A percentile compares a stretch with the other conserved stretches of the same genome.
Conservation (phyloP, 179 eudicot species). For the Silene vulgaris region DNA sequence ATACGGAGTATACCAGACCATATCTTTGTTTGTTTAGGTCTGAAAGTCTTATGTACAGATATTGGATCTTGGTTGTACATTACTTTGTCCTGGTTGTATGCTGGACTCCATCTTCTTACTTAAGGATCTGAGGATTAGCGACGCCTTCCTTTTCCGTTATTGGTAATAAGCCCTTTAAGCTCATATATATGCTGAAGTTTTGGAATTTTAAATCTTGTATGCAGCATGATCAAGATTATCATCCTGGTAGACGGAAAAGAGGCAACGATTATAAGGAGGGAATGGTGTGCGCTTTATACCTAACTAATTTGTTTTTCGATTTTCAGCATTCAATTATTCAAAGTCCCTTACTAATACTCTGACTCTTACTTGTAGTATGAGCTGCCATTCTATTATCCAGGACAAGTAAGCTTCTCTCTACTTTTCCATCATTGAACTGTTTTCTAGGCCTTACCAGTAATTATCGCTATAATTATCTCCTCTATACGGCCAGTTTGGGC, state of each 20-base stretch:
- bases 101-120: not conserved
- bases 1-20: not conserved
- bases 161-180: constrained; percentile 1
- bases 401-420: constrained; percentile 62
- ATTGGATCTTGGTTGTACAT: constrained; percentile 14
- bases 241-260: constrained; percentile 95
- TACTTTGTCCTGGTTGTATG: not conserved
- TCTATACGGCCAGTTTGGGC: not conserved
- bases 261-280: constrained; percentile 92
- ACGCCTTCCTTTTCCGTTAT: constrained; percentile 5
- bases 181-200: constrained; percentile 13
- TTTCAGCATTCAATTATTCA: constrained; percentile 4
- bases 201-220: constrained; percentile 15
- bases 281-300: constrained; percentile 47
- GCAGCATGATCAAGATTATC: constrained; percentile 90
- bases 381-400: constrained; percentile 95
- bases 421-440: constrained; percentile 7
- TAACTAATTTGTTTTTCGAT: constrained; percentile 9
- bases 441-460: not conserved
- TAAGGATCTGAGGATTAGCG: not conserved
- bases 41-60: not conserved
- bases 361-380: constrained; percentile 68
- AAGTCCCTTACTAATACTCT: constrained; percentile 19
- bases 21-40: not conserved
- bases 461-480: not conserved